A percentile compares a stretch with the other conserved stretches of the same genome.
Conservation (phyloP, 116 monocot genomes). For the Papilionanthe hybrid region DNA sequence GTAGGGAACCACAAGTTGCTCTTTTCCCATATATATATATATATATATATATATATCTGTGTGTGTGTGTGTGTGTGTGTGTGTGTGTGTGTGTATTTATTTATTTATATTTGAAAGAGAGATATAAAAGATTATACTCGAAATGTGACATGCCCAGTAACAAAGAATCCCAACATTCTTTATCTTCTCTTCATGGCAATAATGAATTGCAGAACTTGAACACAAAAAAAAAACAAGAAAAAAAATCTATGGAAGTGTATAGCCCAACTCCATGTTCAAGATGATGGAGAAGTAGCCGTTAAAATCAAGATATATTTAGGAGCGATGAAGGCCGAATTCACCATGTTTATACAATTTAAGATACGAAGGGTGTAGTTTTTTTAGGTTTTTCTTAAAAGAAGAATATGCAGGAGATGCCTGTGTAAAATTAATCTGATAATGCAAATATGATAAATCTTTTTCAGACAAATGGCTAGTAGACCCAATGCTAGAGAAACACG, state of each 20-base stretch:
- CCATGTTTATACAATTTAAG: slow-evolving; percentile 61
- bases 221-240: background rate
- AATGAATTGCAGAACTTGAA: too few relatives aligned
- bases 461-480: slow-evolving; percentile 13
- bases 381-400: slow-evolving; percentile 54
- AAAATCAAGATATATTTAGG: slow-evolving; percentile 66
- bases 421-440: slow-evolving; percentile 49
- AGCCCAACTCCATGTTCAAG: slow-evolving; percentile 23
- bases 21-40: too few relatives aligned
- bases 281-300: slow-evolving; percentile 51
- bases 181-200: too few relatives aligned
- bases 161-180: too few relatives aligned
- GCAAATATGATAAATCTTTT: slow-evolving; percentile 21
- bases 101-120: too few relatives aligned
- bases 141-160: too few relatives aligned
- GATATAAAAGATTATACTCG: too few relatives aligned
- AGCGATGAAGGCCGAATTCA: slow-evolving; percentile 51
- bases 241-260: slow-evolving; percentile 18
- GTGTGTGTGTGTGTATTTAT: too few relatives aligned
- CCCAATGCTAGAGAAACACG: slow-evolving; percentile 27
- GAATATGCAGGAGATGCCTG: slow-evolving; percentile 52
- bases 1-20: too few relatives aligned
- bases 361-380: slow-evolving; percentile 60
- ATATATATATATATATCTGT: too few relatives aligned
- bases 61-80: too few relatives aligned